Conservation (phyloP, 768 basidiomycete species). For the Lentinula boryana region DNA sequence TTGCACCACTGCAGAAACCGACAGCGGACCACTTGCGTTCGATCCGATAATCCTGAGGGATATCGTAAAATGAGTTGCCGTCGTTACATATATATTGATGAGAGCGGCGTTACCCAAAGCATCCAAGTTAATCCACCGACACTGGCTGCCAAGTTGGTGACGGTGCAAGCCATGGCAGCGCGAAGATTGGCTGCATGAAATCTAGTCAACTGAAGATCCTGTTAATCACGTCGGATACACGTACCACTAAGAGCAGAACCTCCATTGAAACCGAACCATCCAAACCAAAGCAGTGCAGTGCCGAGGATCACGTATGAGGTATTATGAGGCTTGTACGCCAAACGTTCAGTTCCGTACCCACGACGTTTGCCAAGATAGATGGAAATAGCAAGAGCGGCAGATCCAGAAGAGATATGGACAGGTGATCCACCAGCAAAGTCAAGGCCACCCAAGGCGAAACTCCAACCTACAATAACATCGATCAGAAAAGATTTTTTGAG, state of each 20-base stretch:
- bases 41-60: slow-evolving; percentile 72
- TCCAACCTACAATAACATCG: slow-evolving; percentile 41
- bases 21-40: slow-evolving; percentile 92
- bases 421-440: slow-evolving; percentile 96
- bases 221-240: background rate
- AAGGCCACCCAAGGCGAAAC: slow-evolving; percentile 71
- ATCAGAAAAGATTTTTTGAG: background rate
- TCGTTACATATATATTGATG: background rate
- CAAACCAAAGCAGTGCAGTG: slow-evolving; percentile 90
- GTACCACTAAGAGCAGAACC: slow-evolving; percentile 74
- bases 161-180: slow-evolving; percentile 84
- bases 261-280: slow-evolving; percentile 96
- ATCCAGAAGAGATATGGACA: slow-evolving; percentile 93
- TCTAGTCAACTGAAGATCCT: background rate
- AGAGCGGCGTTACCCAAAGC: slow-evolving; percentile 55
- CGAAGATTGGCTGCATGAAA: slow-evolving; percentile 55
- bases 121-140: slow-evolving; percentile 92
- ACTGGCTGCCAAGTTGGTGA: slow-evolving; percentile 88
- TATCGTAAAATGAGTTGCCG: background rate
- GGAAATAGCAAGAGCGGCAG: slow-evolving; percentile 86
- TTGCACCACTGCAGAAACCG: slow-evolving; percentile 94
- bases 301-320: slow-evolving; percentile 91
- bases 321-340: slow-evolving; percentile 93
- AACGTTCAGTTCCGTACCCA: slow-evolving; percentile 85
- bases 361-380: slow-evolving; percentile 87